Base-by-base conservation (phyloP, 2,329 filamentous ascomycete genomes). In the Fusarium clavum region DNA sequence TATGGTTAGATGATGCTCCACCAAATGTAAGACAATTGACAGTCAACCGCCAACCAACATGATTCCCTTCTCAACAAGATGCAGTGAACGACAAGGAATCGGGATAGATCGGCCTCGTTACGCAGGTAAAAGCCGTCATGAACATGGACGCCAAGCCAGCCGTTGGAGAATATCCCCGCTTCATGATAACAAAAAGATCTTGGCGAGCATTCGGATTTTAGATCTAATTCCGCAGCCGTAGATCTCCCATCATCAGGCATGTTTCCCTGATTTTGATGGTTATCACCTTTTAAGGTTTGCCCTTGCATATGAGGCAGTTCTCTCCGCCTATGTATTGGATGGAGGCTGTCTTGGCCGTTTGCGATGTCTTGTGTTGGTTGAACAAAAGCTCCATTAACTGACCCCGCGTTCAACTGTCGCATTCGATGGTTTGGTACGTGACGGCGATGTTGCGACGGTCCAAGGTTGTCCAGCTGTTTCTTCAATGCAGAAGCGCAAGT, bases 371-470 rank as follows among this genome's bases (percentile, higher is more conserved):
- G 29, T 7, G 18, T 11, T n/a, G 6, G 34, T 38, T 38, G 10
- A 38, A n/a, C 18, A 6, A 7, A 9, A 16, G 9, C 34, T 5
- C 1, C 34, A 0, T n/a, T 6, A 5, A 11, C 0, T 34, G 5
- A 18, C 16, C 5, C 0, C 0, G 3, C 32, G 1, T 34, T 18
- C 0, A 18, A 3, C 9, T 2, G 32, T 10, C 8, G 32, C 32
- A 1, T 18, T 34, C 5, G 10, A 3, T 18, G 0, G 16, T 3
- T 3, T 4, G 9, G 16, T 11, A 38, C 20, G n/a, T n/a, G n/a
- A n/a, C n/a, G n/a, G n/a, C n/a, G n/a, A n/a, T n/a, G n/a, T n/a
- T n/a, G n/a, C n/a, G n/a, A n/a, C n/a, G n/a, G n/a, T n/a, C n/a
- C n/a, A n/a, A n/a, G n/a, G n/a, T n/a, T n/a, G n/a, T n/a, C n/a